phyloP scores from a whole-genome alignment of 345 rosid species.

The Chamaenerion angustifolium region DNA sequence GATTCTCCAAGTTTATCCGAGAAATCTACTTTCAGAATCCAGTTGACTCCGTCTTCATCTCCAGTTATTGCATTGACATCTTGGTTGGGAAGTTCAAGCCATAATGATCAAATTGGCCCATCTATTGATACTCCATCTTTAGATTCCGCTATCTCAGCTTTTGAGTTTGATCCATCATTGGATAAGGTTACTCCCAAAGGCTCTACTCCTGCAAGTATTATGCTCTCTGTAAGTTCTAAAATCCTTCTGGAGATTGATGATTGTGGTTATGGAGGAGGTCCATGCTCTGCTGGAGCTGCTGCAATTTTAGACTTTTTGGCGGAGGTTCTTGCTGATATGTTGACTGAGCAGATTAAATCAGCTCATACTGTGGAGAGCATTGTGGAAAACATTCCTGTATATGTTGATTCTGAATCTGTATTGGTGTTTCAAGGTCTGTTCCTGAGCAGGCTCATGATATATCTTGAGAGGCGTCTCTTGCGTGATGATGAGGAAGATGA shows the following conservation, averaged over 20 bases:
- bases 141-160: constrained; percentile 46
- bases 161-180: constrained; percentile 59
- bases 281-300: constrained; percentile 97
- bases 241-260: constrained; percentile 82
- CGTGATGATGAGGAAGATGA: constrained; percentile 98
- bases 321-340: constrained; percentile 84
- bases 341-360: constrained; percentile 87
- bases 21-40: constrained; percentile 49
- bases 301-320: constrained; percentile 92
- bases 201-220: constrained; percentile 32
- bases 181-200: constrained; percentile 61
- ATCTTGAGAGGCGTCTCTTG: constrained; percentile 87
- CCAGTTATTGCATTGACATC: constrained; percentile 74
- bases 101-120: constrained; percentile 41
- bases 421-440: constrained; percentile 90
- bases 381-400: constrained; percentile 78
- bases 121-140: constrained; percentile 39
- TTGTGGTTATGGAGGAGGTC: constrained; percentile 96
- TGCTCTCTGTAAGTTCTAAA: constrained; percentile 48
- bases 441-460: constrained; percentile 87
- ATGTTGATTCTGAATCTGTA: constrained; percentile 82
- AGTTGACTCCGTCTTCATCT: constrained; percentile 42
- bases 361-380: constrained; percentile 64
- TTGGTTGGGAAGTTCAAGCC: constrained; percentile 56
- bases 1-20: constrained; percentile 82